Evolutionary conservation across 106 monocot genomes (phyloP).

Genomic region (Posidonia australis): DNA sequence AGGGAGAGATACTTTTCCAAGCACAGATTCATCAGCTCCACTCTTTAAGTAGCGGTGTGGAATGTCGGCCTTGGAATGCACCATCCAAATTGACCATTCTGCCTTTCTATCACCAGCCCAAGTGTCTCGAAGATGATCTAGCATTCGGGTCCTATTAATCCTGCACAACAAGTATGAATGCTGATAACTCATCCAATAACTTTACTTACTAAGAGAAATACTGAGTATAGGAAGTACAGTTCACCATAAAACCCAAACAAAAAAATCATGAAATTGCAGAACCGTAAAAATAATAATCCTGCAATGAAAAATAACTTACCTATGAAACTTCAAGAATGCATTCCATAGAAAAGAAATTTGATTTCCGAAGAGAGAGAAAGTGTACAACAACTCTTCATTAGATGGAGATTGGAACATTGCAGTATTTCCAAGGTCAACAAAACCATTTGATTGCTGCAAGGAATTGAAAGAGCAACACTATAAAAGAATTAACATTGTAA

Average conservation of each 20-base stretch:
- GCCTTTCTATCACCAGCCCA: slow-evolving; percentile 80
- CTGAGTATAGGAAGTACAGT: neutral
- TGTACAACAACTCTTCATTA: slow-evolving; percentile 63
- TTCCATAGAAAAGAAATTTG: slow-evolving; percentile 87
- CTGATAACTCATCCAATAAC: too few relatives aligned
- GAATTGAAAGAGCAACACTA: slow-evolving; percentile 2
- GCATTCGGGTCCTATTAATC: slow-evolving; percentile 46
- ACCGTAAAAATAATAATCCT: too few relatives aligned
- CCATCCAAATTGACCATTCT: slow-evolving; percentile 99
- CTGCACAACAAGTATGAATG: slow-evolving; percentile 17
- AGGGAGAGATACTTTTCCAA: slow-evolving; percentile 49
- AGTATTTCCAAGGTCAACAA: slow-evolving; percentile 46
- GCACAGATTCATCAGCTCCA: slow-evolving; percentile 44
- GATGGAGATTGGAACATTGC: slow-evolving; percentile 52
- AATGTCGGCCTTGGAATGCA: slow-evolving; percentile 80
- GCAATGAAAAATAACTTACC: slow-evolving; percentile 22
- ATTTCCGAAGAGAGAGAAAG: slow-evolving; percentile 48
- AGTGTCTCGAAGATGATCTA: slow-evolving; percentile 51
- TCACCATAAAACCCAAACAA: neutral
- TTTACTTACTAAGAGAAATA: too few relatives aligned
- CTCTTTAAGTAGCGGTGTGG: slow-evolving; percentile 85
- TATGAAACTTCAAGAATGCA: slow-evolving; percentile 85
- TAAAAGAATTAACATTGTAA: neutral
- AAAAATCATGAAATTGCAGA: too few relatives aligned
- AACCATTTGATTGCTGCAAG: slow-evolving; percentile 62